Base-by-base conservation (phyloP, 257 asterid genomes). In the Ehretia macrophylla region DNA sequence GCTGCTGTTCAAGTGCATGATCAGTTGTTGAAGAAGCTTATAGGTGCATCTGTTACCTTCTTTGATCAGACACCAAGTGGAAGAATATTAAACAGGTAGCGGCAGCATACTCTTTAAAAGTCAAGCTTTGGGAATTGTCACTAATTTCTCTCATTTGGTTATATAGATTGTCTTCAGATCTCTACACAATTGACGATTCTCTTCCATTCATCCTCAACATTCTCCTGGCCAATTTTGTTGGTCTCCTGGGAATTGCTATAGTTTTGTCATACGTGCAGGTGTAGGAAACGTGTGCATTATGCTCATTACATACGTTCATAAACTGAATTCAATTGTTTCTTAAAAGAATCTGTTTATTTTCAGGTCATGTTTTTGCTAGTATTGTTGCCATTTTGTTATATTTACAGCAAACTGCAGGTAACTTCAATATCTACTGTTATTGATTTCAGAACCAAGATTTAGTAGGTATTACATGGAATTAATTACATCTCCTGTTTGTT, bases 151-250 rank as follows among this genome's bases (percentile, higher is more conserved):
- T 84, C 67, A 86, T 75, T 49, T 51, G 47, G 65, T 65, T 56
- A 39, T 82, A 60, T 65, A 91, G 98, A 75, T 59, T 91, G 67
- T 91, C 98, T 67, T 91, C 98, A 71, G 97, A 91, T 81, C 95
- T 91, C 62, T 91, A 88, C 76, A 88, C 95, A 64, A 84, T 91
- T 48, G 98, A 91, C 48, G 98, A 88, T 78, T 84, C 97, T 60
- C 98, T 88, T 81, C 98, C 96, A 17, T 91, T 91, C 71, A 88
- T 88, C 64, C 95, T 91, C 86, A 91, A 91, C 83, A 84, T 91
- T 72, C 95, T 91, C 69, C 86, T 91, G 55, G 95, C 98, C 69
- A 91, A 91, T 75, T 80, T 91, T 46, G 85, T 88, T 60, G 95
- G 96, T 73, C 95, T 91, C 63, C 58, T 88, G 32, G 98, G 98